These are phyloP conservation scores for Nepenthes alata DNA, from an alignment of 179 eudicot genomes.

Conservation along the genomic window DNA sequence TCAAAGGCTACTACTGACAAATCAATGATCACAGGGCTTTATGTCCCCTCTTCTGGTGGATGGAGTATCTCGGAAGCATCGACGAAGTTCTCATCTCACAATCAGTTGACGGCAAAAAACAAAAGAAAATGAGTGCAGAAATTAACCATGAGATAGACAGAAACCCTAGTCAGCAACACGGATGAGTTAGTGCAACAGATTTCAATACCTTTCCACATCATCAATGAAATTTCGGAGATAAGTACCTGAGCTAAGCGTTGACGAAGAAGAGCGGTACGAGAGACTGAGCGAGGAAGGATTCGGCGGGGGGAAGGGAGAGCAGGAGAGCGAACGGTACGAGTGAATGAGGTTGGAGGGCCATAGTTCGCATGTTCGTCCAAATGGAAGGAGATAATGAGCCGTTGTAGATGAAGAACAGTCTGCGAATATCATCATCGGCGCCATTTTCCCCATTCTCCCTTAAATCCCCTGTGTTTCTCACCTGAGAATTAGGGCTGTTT, in stretches of 20 bases:
- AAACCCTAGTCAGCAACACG: background rate
- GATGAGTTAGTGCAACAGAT: too few species aligned
- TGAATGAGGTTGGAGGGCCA: constrained; percentile 10
- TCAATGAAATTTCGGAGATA: background rate
- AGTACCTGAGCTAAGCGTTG: constrained; percentile 18
- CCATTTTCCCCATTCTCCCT: constrained; percentile 10
- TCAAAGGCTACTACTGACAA: too few species aligned
- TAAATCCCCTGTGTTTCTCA: too few species aligned
- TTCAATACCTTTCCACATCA: too few species aligned
- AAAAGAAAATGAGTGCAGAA: background rate
- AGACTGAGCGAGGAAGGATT: constrained; percentile 11
- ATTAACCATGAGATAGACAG: background rate
- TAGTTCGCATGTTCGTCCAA: constrained; percentile 10
- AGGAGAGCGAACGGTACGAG: constrained; percentile 13
- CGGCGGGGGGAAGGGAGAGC: constrained; percentile 3
- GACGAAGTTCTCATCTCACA: too few species aligned
- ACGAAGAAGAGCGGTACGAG: constrained; percentile 14
- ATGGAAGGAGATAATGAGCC: constrained; percentile 26
- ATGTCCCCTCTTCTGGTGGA: too few species aligned
- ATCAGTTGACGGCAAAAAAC: too few species aligned
- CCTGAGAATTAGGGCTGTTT: too few species aligned
- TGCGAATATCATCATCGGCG: constrained; percentile 17
- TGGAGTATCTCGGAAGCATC: too few species aligned
- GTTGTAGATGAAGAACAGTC: constrained; percentile 40
- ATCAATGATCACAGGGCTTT: too few species aligned